These are phyloP conservation scores for Phytophthora pisi DNA, from an alignment of 352 stramenopile species.

Conservation along the genomic window DNA sequence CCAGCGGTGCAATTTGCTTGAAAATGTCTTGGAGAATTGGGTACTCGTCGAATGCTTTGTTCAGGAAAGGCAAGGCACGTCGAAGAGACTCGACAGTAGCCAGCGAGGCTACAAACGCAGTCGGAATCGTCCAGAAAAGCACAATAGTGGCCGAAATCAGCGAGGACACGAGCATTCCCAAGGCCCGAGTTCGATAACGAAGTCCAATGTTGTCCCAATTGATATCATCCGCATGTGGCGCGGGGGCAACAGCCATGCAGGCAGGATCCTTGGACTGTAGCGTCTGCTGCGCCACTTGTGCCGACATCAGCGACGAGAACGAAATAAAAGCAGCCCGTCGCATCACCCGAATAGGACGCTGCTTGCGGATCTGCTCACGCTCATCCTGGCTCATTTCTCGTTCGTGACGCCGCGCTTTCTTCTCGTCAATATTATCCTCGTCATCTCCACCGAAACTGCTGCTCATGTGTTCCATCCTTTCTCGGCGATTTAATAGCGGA, in stretches of 20 bases:
- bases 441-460: slow-evolving; percentile 30
- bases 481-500: slow-evolving; percentile 23
- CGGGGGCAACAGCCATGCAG: slow-evolving; percentile 54
- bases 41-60: slow-evolving; percentile 67
- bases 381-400: slow-evolving; percentile 55
- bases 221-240: slow-evolving; percentile 70
- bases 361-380: slow-evolving; percentile 49
- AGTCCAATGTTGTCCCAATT: slow-evolving; percentile 80
- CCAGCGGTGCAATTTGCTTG: slow-evolving; percentile 77
- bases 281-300: slow-evolving; percentile 73
- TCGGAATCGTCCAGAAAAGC: slow-evolving; percentile 87
- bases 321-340: slow-evolving; percentile 75
- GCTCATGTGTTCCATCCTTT: slow-evolving; percentile 14
- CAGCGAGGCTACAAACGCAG: slow-evolving; percentile 75
- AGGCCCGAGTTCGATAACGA: slow-evolving; percentile 50
- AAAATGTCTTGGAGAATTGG: slow-evolving; percentile 63
- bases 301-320: slow-evolving; percentile 74
- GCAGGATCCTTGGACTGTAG: slow-evolving; percentile 66
- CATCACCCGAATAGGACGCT: slow-evolving; percentile 70
- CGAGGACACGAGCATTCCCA: slow-evolving; percentile 57
- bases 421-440: slow-evolving; percentile 29
- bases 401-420: slow-evolving; percentile 40
- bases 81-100: slow-evolving; percentile 73
- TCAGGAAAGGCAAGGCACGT: slow-evolving; percentile 63
- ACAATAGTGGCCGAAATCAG: slow-evolving; percentile 68